These are phyloP conservation scores for Exutisphaerella laricina DNA, from an alignment of 2,329 filamentous ascomycete species.

Conservation along the genomic window DNA sequence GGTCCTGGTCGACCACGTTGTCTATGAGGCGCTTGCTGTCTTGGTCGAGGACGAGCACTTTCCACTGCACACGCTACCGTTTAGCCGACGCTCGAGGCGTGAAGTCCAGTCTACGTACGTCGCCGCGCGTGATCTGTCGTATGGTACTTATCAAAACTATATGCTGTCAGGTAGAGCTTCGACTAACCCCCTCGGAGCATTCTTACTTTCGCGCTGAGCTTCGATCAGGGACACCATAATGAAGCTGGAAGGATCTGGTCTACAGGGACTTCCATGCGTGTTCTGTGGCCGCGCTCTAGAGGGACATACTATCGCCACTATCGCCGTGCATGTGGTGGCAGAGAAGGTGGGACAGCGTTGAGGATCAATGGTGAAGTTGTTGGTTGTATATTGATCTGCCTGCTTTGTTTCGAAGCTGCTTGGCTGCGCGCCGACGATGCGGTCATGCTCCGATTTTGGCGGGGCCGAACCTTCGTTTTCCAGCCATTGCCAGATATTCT, in stretches of 20 bases:
- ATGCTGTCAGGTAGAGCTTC: conserved; percentile 10
- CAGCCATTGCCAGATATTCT: no score
- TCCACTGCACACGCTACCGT: conserved; percentile 62
- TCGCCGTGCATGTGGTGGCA: background rate
- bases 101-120: conserved; percentile 40
- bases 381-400: background rate
- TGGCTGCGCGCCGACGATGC: background rate
- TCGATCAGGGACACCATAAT: conserved; percentile 81
- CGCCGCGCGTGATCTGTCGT: conserved; percentile 70
- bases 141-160: conserved; percentile 69
- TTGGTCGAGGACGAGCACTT: conserved; percentile 87
- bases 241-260: background rate
- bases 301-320: background rate
- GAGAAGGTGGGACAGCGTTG: background rate
- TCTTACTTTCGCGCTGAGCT: conserved; percentile 70
- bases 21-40: conserved; percentile 78
- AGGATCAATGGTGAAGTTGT: background rate
- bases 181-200: background rate
- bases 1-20: conserved; percentile 89
- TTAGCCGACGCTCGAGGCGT: conserved; percentile 10
- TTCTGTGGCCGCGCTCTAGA: background rate
- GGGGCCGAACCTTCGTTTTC: background rate
- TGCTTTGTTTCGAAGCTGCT: background rate
- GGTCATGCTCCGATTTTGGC: background rate
- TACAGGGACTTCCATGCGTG: background rate